Evolutionary conservation across 164 flowering plant species (phyloP).

Genomic region (Pachysandra terminalis): DNA sequence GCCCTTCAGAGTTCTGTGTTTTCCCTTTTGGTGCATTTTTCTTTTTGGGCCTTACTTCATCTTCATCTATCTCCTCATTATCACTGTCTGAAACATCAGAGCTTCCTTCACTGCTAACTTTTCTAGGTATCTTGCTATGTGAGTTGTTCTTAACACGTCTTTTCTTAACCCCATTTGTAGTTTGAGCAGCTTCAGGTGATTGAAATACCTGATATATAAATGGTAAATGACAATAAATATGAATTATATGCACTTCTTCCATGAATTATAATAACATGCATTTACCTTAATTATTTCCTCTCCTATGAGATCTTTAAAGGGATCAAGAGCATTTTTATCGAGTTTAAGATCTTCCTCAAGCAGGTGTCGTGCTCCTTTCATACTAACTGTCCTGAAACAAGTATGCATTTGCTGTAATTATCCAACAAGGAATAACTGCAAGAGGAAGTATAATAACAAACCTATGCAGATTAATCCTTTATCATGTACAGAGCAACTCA

Average conservation of each 20-base stretch:
- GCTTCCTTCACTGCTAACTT: conserved; percentile 28
- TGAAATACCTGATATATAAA: conserved; percentile 41
- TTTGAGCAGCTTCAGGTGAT: conserved; percentile 32
- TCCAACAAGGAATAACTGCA: conserved; percentile 1
- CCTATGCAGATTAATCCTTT: not conserved
- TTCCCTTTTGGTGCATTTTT: conserved; percentile 37
- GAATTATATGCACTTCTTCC: not conserved
- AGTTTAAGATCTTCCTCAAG: conserved; percentile 89
- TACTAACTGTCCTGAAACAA: conserved; percentile 48
- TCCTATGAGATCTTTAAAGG: conserved; percentile 57
- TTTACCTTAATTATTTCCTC: conserved; percentile 61
- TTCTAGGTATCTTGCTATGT: conserved; percentile 26
- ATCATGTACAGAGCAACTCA: not conserved
- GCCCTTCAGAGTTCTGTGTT: conserved; percentile 30
- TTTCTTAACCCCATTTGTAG: conserved; percentile 29
- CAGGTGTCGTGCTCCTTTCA: conserved; percentile 71
- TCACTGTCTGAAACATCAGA: conserved; percentile 40
- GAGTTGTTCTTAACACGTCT: conserved; percentile 28
- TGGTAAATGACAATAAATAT: conserved; percentile 1
- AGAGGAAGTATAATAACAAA: not conserved
- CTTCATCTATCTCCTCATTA: conserved; percentile 41
- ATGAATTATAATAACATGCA: conserved; percentile 7
- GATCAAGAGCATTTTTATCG: conserved; percentile 60
- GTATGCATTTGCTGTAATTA: not conserved
- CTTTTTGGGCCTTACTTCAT: conserved; percentile 49